Evolutionary conservation across 495 filamentous ascomycete species (phyloP), one percentile per base, ranked within the genome.

Genomic region (Penicillium coprophilum): DNA sequence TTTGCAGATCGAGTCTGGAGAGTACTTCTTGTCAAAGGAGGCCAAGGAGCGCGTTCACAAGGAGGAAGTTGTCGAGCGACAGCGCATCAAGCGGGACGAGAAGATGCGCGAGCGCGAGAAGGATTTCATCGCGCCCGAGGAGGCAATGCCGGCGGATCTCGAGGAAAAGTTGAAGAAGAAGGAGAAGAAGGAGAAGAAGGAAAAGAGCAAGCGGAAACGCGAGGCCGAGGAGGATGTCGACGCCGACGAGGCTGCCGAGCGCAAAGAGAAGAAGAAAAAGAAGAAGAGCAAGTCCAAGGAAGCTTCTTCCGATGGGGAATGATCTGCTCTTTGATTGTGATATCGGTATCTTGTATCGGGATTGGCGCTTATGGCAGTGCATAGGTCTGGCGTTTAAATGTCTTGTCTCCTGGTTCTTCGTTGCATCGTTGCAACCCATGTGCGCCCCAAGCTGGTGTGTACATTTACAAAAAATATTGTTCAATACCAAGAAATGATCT

Each of bases 1-100:
- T 72, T 75, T 94, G 69, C 93, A 97, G 81, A 94, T 97, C 76
- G 94, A 99, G 82, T 92, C 84, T 63, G 95, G 95, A 68, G 94
- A 97, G 77, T 97, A 94, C 75, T 97, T 97, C 76, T 74, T 97
- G 66, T 84, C 85, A 51, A 95, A 95, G 80, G 85, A 94, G 66
- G 91, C 89, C 46, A 95, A 92, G 80, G 90, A 95, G 59, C 80
- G 93, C 48, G 89, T 82, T 51, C 85, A 79, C 50, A 86, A 87
- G 73, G 88, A 93, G 60, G 86, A 88, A 62, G 77, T 89, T 50
- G 80, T 90, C 62, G 91, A 92, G 74, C 84, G 85, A 65, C 87
- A 93, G 76, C 86, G 85, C 68, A 76, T 82, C 72, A 95, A 94
- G 82, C 88, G 88, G 75, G 85, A 85, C 53, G 91, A 96, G 77